Percentiles rank a stretch among this genome's conserved stretches.
Conservation (phyloP, 805 yeast species). For the Suhomyces tanzawaensis region DNA sequence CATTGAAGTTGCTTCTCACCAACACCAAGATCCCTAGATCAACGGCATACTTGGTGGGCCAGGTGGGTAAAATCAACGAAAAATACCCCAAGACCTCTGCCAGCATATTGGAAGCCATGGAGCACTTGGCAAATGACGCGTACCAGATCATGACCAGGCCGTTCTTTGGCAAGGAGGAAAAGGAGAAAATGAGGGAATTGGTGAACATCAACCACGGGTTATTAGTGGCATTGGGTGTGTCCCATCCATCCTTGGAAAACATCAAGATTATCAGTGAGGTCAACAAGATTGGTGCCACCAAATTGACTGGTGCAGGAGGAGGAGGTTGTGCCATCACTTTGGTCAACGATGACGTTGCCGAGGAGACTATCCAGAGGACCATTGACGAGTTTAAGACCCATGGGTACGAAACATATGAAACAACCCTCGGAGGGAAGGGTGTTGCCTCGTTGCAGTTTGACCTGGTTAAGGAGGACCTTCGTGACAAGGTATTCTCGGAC, state of each 20-base stretch:
- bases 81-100: conserved; percentile 54
- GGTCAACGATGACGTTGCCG: conserved; percentile 46
- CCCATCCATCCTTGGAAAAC: conserved; percentile 86
- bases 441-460: conserved; percentile 51
- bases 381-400: conserved; percentile 33
- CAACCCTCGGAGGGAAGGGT: conserved; percentile 88
- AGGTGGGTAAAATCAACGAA: conserved; percentile 57
- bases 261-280: conserved; percentile 67
- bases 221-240: conserved; percentile 80
- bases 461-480: conserved; percentile 9
- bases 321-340: conserved; percentile 97
- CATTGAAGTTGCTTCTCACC: conserved; percentile 69
- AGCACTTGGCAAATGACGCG: conserved; percentile 68
- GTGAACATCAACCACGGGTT: conserved; percentile 85
- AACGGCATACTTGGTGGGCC: conserved; percentile 78
- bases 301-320: conserved; percentile 98
- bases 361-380: conserved; percentile 35
- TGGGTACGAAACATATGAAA: conserved; percentile 74
- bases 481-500: conserved; percentile 19
- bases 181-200: conserved; percentile 50
- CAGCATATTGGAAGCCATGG: conserved; percentile 74
- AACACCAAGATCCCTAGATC: conserved; percentile 86
- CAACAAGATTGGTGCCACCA: conserved; percentile 74
- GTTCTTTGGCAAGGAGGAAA: conserved; percentile 41
- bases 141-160: conserved; percentile 59